Percentiles rank a stretch among this genome's conserved stretches.
Evolutionary conservation across 2,329 filamentous ascomycete species (phyloP).

Genomic region (Reticulascus tulasneorum): DNA sequence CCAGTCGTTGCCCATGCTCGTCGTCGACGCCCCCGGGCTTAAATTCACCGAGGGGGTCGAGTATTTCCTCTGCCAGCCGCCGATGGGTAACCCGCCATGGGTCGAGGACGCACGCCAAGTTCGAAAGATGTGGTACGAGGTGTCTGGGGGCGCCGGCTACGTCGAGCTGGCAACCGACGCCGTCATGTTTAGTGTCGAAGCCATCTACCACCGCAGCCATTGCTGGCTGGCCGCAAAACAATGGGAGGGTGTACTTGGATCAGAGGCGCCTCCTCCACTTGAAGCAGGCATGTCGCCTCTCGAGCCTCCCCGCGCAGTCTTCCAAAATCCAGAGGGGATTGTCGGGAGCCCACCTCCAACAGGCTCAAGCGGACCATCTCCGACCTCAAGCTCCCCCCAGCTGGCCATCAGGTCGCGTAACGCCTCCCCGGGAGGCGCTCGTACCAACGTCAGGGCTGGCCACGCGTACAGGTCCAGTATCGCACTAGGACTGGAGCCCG

Average conservation of each 20-base stretch:
- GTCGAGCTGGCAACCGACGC: constrained; percentile 58
- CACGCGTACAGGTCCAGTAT: constrained; percentile 38
- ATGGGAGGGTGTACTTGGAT: constrained; percentile 39
- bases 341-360: constrained; percentile 16
- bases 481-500: constrained; percentile 38
- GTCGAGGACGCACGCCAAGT: constrained; percentile 60
- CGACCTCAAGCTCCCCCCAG: constrained; percentile 24
- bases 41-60: constrained; percentile 68
- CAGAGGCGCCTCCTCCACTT: constrained; percentile 18
- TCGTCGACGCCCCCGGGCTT: constrained; percentile 69
- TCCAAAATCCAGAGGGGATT: constrained; percentile 24
- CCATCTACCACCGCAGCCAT: constrained; percentile 55
- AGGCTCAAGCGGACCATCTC: constrained; percentile 21
- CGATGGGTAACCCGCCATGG: constrained; percentile 71
- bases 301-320: constrained; percentile 32
- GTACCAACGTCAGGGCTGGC: constrained; percentile 21
- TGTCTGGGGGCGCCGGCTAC: constrained; percentile 56
- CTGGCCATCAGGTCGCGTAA: constrained; percentile 32
- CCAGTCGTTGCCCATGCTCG: constrained; percentile 73
- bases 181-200: constrained; percentile 58
- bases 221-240: constrained; percentile 51
- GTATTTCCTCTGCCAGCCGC: constrained; percentile 76
- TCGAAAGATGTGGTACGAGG: constrained; percentile 69
- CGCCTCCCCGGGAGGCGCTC: constrained; percentile 29
- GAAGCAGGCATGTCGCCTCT: constrained; percentile 34